Base-by-base conservation (phyloP, 1,284 basidiomycete genomes). In the Ustilago esculenta region DNA sequence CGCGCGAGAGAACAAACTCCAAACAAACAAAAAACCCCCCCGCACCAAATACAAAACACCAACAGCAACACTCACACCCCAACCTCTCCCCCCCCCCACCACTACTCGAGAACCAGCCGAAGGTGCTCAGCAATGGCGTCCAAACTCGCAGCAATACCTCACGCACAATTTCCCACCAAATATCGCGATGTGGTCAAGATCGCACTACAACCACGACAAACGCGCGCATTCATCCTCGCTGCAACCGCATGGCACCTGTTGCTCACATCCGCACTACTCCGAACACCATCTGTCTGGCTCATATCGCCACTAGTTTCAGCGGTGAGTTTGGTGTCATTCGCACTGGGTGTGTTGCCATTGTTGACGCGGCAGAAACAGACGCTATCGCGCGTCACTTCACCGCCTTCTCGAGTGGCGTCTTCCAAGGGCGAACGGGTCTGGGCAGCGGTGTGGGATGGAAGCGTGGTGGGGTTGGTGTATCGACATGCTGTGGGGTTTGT, bases 191-290 rank as follows among this genome's bases (percentile, higher is more conserved):
- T 72, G 2, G 33, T 67, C 55, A 72, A 72, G 51, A 50, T 67
- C 15, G 73, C 72, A 7, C 46, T 77, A 30, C 56, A 56, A 11
- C 65, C 67, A 20, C 53, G 75, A n/a, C 75, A 77, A 52, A 55
- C 66, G n/a, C 63, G 75, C 24, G 60, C 70, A 6, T 67, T 71
- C 29, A n/a, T 75, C 6, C 58, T 77, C 10, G 41, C 64, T 5
- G 47, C 50, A 9, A 39, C 64, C 14, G 46, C 64, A 18, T 61
- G 67, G 37, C 68, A 71, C 35, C 29, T 61, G 3, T 41, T 59
- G 11, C 36, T 73, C 18, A 46, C 57, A 12, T 52, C 58, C 8
- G 56, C 67, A 5, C 40, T 66, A 3, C 43, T 57, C 21, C 41
- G 34, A 15, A 43, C 52, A 0, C 14, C 43, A 10, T 64, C 71